Base-by-base conservation (phyloP, 176 grass and related monocot genomes). In the Tillandsia fasciculata region DNA sequence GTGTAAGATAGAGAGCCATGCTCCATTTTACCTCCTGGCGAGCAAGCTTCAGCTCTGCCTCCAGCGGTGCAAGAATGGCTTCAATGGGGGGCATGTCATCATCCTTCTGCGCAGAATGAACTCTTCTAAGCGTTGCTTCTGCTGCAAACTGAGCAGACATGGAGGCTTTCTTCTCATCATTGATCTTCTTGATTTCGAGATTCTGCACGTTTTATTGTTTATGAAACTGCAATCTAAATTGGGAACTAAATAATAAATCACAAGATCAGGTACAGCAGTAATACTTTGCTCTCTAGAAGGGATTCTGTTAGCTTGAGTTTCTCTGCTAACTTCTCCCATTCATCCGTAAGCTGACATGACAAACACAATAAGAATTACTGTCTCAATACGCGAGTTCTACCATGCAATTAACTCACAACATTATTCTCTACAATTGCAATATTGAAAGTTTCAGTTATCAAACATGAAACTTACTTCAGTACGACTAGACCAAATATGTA, bases 31-130 rank as follows among this genome's bases (percentile, higher is more conserved):
- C 95, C 95, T 99, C 95, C 57, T 86, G 95, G 28, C 95, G 87
- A 73, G 95, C 65, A 71, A 99, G 80, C 78, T 90, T 99, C 67
- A 94, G 65, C 76, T 99, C 95, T 68, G 95, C 95, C 75, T 99
- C 95, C 71, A 99, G 85, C 13, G 95, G 95, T 50, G 95, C 95
- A 69, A 99, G 95, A 86, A 99, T 99, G 54, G 95, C 95, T 84
- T 99, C 95, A 82, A 99, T 99, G 11, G 95, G 95, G 11, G 95
- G 95, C 95, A 99, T 99, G 75, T 99, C 95, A 80, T 99, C 95
- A 54, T 94, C 95, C 76, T 99, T 99, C 57, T 99, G 95, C 48
- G 84, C 95, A 73, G 84, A 90, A 78, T 99, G 95, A 28, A 99
- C 90, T 80, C 95, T 88, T 78, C 95, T 83, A 69, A 99, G 84